A percentile compares a stretch with the other conserved stretches of the same genome.
Evolutionary conservation across 2,329 filamentous ascomycete genomes (phyloP).

Genomic region (Fusarium annulatum): DNA sequence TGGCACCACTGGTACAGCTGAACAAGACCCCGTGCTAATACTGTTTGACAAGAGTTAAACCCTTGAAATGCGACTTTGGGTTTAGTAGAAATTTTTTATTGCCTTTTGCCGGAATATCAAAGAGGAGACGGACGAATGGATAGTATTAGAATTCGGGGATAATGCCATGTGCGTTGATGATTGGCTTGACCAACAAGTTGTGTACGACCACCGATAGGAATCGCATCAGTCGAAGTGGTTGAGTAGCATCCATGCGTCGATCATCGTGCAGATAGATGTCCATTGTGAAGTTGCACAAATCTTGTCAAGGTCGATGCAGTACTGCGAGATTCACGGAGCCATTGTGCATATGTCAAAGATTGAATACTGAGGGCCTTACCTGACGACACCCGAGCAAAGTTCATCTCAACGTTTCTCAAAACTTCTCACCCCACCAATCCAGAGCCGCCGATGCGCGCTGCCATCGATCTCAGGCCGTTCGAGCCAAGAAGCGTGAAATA

Average conservation of each 20-base stretch:
- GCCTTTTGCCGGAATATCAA: not conserved
- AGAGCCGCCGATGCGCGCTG: constrained; percentile 21
- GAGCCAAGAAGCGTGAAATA: constrained; percentile 9
- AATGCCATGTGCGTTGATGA: constrained; percentile 48
- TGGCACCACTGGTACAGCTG: constrained; percentile 16
- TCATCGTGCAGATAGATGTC: constrained; percentile 16
- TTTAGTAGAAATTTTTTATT: not conserved
- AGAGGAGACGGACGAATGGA: constrained; percentile 16
- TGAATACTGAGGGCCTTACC: not conserved
- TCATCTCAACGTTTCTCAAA: constrained; percentile 7
- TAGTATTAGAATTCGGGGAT: constrained; percentile 22
- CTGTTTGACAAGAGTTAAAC: constrained; percentile 30
- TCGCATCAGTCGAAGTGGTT: constrained; percentile 6
- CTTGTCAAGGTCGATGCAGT: not conserved
- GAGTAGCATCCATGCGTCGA: constrained; percentile 33
- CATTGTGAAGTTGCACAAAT: constrained; percentile 7
- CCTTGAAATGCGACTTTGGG: not conserved
- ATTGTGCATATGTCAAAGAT: not conserved
- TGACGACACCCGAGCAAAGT: not conserved
- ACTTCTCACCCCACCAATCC: constrained; percentile 17
- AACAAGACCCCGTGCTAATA: constrained; percentile 29
- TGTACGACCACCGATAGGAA: constrained; percentile 1
- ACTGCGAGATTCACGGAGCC: not conserved
- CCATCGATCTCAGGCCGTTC: constrained; percentile 5
- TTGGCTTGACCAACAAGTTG: constrained; percentile 37